Evolutionary conservation across 2,329 filamentous ascomycete genomes (phyloP), one percentile per base, ranked within the genome.

Genomic region (Colletotrichum agaves): DNA sequence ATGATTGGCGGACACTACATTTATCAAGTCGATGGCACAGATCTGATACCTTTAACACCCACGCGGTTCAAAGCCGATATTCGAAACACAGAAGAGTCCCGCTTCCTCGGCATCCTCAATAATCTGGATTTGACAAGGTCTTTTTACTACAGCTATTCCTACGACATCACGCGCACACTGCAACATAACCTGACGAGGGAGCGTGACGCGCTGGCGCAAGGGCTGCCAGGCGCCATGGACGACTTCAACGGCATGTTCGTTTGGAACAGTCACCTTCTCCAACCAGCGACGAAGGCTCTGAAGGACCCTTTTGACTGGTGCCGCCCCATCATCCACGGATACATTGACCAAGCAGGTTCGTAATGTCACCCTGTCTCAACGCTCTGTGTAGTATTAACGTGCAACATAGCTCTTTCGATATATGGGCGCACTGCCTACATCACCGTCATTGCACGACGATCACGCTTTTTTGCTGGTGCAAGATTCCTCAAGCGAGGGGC

Each of bases 91-190:
- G 95, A 98, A 77, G 96, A 99, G 79, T 90, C 92, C 43, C 90
- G 95, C 31, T 98, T 97, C 74, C 85, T 98, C 37, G 87, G 88
- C 27, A 98, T 98, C 59, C 84, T 99, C 49, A 94, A 93, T 76
- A 97, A 97, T 72, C 85, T 99, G 35, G 96, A 99, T 77, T 82
- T 99, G 68, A 94, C 92, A 0, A 88, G 92, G 63, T 97, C 93
- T 0, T 99, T 99, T 78, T 99, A 99, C 79, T 99, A 98, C 82
- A 98, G 95, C 81, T 98, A 98, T 77, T 97, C 95, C 0, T 99
- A 99, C 80, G 93, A 99, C 76, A 92, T 98, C 72, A 99, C 96
- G 0, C 88, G 90, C 61, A 97, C 94, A 1, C 82, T 99, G 52
- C 96, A 99, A 77, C 90, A 95, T 75, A 99, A 99, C 74, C 94